phyloP scores from a whole-genome alignment of 192 early-diverging fungal species.

The Entomortierella lignicola region DNA sequence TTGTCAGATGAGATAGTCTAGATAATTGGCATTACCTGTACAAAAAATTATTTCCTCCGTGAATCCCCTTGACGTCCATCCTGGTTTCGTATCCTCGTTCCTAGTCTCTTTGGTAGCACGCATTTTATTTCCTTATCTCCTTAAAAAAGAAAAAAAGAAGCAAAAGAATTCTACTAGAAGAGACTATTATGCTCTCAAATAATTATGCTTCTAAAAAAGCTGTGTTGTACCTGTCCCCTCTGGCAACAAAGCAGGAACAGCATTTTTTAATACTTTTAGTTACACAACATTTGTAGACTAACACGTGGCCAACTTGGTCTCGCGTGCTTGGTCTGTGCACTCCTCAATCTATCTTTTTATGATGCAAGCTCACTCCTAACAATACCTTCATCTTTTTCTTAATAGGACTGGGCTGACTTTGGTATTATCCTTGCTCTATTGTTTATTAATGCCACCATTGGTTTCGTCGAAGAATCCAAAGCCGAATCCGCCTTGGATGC shows the following conservation, averaged over 20 bases:
- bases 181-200: too few relatives aligned
- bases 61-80: not conserved
- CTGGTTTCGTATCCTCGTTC: not conserved
- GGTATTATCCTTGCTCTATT: constrained; percentile 85
- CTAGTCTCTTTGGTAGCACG: not conserved
- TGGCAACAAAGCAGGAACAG: too few relatives aligned
- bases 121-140: not conserved
- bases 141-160: not conserved
- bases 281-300: too few relatives aligned
- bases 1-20: not conserved
- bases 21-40: not conserved
- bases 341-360: too few relatives aligned
- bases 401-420: constrained; percentile 71
- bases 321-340: too few relatives aligned
- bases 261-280: too few relatives aligned
- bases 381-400: too few relatives aligned
- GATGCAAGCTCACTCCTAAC: not conserved
- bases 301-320: too few relatives aligned
- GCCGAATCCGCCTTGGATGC: constrained; percentile 95
- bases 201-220: too few relatives aligned
- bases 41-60: not conserved
- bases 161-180: too few relatives aligned
- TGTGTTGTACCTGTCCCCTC: too few relatives aligned
- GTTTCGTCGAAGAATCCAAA: constrained; percentile 92
- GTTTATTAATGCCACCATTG: constrained; percentile 91